Evolutionary conservation across 2,329 filamentous ascomycete genomes (phyloP), one percentile per base, ranked within the genome.

Genomic region (Monilinia laxa): DNA sequence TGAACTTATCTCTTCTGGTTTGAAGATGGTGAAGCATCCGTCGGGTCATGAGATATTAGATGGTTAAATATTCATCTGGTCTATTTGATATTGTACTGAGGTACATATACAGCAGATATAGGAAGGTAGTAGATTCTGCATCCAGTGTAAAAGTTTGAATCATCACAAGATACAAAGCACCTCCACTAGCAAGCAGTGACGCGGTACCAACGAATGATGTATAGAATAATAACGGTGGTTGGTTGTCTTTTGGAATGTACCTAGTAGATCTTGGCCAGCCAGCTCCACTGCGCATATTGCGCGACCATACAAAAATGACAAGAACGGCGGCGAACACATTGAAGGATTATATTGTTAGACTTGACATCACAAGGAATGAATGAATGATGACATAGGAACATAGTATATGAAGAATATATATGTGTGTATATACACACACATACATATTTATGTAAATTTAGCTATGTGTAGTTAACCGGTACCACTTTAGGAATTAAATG

Each of bases 301-400:
- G 57, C 55, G 28, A 49, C 57, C 57, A 49, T 49, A n/a, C 18
- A 51, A 60, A 59, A 60, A 49, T 60, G 28, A 38, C 10, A 51
- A 45, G 38, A 40, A 59, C 42, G 42, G 35, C 20, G 42, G 42
- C 35, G 57, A 49, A 49, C 57, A 23, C 25, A 23, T 11, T 20
- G 11, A 60, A 49, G 38, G 38, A 58, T 58, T 42, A n/a, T 42
- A 11, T 38, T 25, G 23, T 10, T 16, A 16, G 12, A 4, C 20
- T 42, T 45, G 55, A 45, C 38, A 45, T 12, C 38, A 42, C 40
- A n/a, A 47, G 16, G 12, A 12, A 51, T 4, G 11, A 47, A 9
- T 47, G 16, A 45, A 45, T 45, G 16, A 16, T 5, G 18, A 45
- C 11, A 10, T 35, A 45, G 12, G 40, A 14, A 45, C 7, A 16